Evolutionary conservation across 1,284 basidiomycete genomes (phyloP), one percentile per base, ranked within the genome.

Genomic region (Thecaphora thlaspeos): DNA sequence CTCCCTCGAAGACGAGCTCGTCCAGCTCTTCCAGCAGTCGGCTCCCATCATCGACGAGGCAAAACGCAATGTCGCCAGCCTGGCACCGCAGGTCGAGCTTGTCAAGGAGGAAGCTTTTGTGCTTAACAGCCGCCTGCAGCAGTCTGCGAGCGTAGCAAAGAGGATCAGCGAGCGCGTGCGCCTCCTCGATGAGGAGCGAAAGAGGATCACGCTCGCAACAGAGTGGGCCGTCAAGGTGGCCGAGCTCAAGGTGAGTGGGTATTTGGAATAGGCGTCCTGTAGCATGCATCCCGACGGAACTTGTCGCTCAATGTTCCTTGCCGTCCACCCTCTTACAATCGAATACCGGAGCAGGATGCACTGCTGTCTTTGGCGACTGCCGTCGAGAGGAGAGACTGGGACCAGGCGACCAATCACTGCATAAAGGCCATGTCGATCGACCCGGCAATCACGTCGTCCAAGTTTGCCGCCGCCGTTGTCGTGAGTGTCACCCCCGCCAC

Each of bases 371-470:
- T 96, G 9, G 86, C 88, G 55, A 78, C 82, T 1, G 84, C 90
- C 5, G 92, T 97, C 36, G 88, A 90, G 36, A 83, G 82, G 51
- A 84, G 87, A 62, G 95, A 98, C 76, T 99, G 94, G 93, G 94
- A 97, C 76, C 86, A 89, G 15, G 94, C 94, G 1, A 88, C 91
- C 1, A 83, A 90, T 60, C 88, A 92, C 72, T 95, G 93, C 79
- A 86, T 89, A 18, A 82, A 90, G 28, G 94, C 92, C 1, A 92
- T 93, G 87, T 82, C 86, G 0, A 81, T 96, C 23, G 87, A 91
- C 3, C 74, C 81, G 4, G 85, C 87, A 37, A 87, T 98, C 24
- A 85, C 89, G 23, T 84, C 86, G 21, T 90, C 91, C 8, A 82
- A 84, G 2, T 98, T 97, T 75, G 90, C 94, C 1, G 89, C 88